Base-by-base conservation (phyloP, 208 protist genomes). In the Leishmania turanica region DNA sequence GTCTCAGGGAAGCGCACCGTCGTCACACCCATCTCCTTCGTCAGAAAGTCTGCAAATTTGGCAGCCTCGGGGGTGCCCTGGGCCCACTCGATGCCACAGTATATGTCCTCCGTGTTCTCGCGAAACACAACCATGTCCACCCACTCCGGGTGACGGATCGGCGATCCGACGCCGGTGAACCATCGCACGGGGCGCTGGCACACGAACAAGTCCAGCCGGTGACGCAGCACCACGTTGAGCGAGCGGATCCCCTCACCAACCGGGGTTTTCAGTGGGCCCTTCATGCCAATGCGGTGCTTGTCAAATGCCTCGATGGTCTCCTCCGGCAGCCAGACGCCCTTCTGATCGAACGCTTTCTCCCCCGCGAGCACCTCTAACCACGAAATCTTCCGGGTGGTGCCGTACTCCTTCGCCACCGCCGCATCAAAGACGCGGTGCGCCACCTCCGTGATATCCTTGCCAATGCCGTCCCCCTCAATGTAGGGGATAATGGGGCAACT, bases 41-140 rank as follows among this genome's bases (percentile, higher is more conserved):
- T 3, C 64, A 91, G 73, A 37, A 91, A 89, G n/a, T 71, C 37
- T 11, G 45, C 47, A 47, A 91, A 81, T 45, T 80, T 83, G 15
- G 80, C 45, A 40, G 83, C 80, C 82, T 91, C 88, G 0, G 88
- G 79, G 1, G 88, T 84, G 60, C 88, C 88, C 65, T 85, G 72
- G 0, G 79, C 79, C 83, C 86, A 91, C 79, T 91, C 88, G 45
- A 91, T 89, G 62, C 88, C 88, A 6, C 81, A 83, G 84, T 91
- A 91, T 62, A 91, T 89, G 80, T 91, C 88, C 74, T 91, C 88
- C 5, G 88, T 91, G 81, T 91, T 91, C 72, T 91, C 88, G 69
- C 88, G 82, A 81, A 91, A 91, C 17, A 91, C 87, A 19, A 85
- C 80, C 88, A 91, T 91, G 84, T 91, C 86, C 37, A 91, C 88